phyloP scores from a whole-genome alignment of 345 rosid species.

The Balakata baccata region DNA sequence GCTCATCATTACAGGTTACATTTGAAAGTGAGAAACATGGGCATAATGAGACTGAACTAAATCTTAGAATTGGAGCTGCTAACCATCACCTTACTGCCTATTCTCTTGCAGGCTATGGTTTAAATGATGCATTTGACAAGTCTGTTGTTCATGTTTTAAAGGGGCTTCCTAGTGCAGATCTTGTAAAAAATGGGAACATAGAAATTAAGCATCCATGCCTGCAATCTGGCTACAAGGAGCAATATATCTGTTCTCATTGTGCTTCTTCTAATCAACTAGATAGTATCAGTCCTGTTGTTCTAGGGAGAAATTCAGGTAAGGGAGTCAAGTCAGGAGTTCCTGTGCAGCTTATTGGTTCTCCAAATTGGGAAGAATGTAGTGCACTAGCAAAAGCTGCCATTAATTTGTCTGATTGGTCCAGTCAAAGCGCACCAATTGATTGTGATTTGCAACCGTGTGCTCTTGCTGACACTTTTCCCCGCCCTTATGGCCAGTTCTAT shows the following conservation, averaged over 20 bases:
- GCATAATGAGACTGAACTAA: conserved; percentile 57
- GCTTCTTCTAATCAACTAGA: conserved; percentile 43
- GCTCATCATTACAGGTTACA: conserved; percentile 97
- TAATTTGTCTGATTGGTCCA: conserved; percentile 89
- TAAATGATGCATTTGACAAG: conserved; percentile 96
- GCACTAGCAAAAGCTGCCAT: conserved; percentile 75
- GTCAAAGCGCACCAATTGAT: conserved; percentile 56
- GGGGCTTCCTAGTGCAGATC: conserved; percentile 41
- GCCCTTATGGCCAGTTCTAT: conserved; percentile 83
- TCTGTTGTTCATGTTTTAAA: conserved; percentile 65
- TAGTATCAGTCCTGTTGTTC: conserved; percentile 42
- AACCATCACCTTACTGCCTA: conserved; percentile 88
- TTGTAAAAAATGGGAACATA: conserved; percentile 45
- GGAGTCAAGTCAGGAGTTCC: conserved; percentile 60
- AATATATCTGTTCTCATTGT: conserved; percentile 71
- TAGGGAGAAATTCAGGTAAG: conserved; percentile 36
- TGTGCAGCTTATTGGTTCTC: conserved; percentile 73
- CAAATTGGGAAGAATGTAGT: conserved; percentile 79
- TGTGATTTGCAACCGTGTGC: conserved; percentile 95
- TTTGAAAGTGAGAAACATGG: conserved; percentile 66
- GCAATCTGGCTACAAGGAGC: conserved; percentile 74
- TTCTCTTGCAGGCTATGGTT: conserved; percentile 95
- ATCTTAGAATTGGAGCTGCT: conserved; percentile 72
- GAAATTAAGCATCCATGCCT: conserved; percentile 90
- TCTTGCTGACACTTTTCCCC: conserved; percentile 67